Base-by-base conservation (phyloP, 225 moss, liverwort and hornwort species). In the Polytrichum formosum region DNA sequence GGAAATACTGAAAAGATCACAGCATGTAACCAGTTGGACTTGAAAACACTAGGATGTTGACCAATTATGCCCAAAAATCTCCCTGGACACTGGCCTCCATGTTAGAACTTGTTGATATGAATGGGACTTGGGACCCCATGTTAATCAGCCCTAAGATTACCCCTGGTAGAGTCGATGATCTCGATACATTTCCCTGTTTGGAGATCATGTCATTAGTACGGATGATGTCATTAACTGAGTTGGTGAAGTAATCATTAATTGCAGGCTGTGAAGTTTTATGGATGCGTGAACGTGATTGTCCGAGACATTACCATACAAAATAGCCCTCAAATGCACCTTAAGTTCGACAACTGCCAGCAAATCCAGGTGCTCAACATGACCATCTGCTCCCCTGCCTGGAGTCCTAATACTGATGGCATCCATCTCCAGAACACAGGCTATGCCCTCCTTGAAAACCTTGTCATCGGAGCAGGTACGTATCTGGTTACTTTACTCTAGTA, bases 311-410 rank as follows among this genome's bases (percentile, higher is more conserved):
- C 75, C 26, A 85, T 91, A 63, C 71, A 80, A 30, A 79, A 91
- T 68, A 84, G 89, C 63, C 82, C 85, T 26, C 87, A 90, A 76
- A 82, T 84, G 75, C 91, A 91, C 30, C 75, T 91, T 33, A 84
- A 82, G 59, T 87, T 91, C 22, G 83, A 87, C 54, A 84, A 78
- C 37, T 84, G 87, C 68, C 83, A 85, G 21, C 77, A 75, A 70
- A 81, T 91, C 54, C 67, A 85, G 70, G 87, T 91, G 56, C 20
- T 72, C 28, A 75, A 81, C 63, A 70, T 91, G 27, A 71, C 79
- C 67, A 77, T 86, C 62, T 54, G 70, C 66, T 73, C 86, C 29
- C 86, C 86, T 6, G 83, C 75, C 17, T 76, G 75, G 80, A 86
- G 86, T 71, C 86, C 86, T 68, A 86, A 86, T 72, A 86, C 86